Conservation (phyloP, 208 protist species). For the Acanthamoeba lenticulata region DNA sequence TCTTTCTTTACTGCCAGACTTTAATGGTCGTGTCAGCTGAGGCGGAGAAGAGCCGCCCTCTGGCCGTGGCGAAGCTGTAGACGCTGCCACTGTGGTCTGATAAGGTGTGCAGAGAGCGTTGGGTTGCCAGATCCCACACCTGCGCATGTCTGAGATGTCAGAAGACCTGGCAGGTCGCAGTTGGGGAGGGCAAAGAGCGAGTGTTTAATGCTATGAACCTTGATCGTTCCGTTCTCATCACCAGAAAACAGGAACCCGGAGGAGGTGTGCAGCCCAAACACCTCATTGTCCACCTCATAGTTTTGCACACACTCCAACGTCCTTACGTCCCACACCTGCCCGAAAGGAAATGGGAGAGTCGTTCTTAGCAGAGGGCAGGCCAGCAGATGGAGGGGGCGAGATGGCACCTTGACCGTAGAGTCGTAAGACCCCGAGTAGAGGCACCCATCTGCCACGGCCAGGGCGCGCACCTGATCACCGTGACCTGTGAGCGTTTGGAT, state of each 20-base stretch:
- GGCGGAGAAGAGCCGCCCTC: slow-evolving; percentile 1
- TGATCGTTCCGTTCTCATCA: slow-evolving; percentile 63
- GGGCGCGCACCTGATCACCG: slow-evolving; percentile 34
- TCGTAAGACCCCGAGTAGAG: slow-evolving; percentile 52
- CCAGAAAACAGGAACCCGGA: slow-evolving; percentile 27
- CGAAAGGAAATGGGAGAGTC: neutral
- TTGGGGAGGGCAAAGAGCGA: neutral
- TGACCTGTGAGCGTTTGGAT: slow-evolving; percentile 57
- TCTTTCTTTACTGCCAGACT: no score
- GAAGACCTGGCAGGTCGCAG: neutral
- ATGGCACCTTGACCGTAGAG: slow-evolving; percentile 15
- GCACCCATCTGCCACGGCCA: neutral
- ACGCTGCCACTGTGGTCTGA: slow-evolving; percentile 64
- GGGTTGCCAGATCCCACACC: slow-evolving; percentile 39
- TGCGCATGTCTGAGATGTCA: neutral
- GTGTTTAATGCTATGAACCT: slow-evolving; percentile 15
- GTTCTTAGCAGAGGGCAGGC: neutral
- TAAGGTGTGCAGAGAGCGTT: slow-evolving; percentile 10
- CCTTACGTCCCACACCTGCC: slow-evolving; percentile 47
- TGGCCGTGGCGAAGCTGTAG: slow-evolving; percentile 15
- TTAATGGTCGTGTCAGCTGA: slow-evolving; percentile 55
- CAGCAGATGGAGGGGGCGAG: neutral
- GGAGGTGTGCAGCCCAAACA: slow-evolving; percentile 33
- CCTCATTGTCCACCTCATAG: slow-evolving; percentile 27
- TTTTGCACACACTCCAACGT: neutral